Evolutionary conservation across 345 rosid species (phyloP), one percentile per base, ranked within the genome.

Genomic region (Moricandia moricandioides): DNA sequence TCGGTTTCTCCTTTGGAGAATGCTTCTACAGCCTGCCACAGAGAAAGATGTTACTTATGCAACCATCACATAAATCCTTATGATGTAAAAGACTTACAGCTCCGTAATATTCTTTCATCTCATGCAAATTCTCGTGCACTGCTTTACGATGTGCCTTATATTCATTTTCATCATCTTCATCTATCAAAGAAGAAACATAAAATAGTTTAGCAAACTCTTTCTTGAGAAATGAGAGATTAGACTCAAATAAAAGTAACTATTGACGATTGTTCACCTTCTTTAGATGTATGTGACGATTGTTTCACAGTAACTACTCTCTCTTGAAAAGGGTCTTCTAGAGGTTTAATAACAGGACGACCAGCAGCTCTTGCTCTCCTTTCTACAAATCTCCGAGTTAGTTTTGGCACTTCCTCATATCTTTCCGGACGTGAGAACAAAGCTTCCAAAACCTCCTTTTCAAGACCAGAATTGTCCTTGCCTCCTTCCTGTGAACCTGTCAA

Each of bases 91-190:
- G 71, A 71, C 86, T 76, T 83, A 89, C 96, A 80, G 88, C 87
- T 83, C 82, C 86, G 39, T 79, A 86, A 76, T 86, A 88, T 77
- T 86, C 89, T 78, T 71, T 88, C 92, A 84, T 83, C 72, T 79
- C 81, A 49, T 52, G 26, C 83, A 86, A 85, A 76, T 82, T 69
- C 75, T 89, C 96, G 71, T 67, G 80, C 65, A 79, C 88, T 75
- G 86, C 89, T 81, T 67, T 83, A 67, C 86, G 91, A 69, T 84
- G 82, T 29, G 70, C 69, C 56, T 79, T 77, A 56, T 75, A 86
- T 78, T 78, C 81, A 72, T 80, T 81, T 71, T 86, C 89, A 51
- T 82, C 82, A 18, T 83, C 83, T 60, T 76, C 82, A 65, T 73
- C 85, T 76, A 62, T 66, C 56, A 66, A 21, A 70, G 70, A 24